Evolutionary conservation across 305 asterid species (phyloP).

Genomic region (Rubia balearica): DNA sequence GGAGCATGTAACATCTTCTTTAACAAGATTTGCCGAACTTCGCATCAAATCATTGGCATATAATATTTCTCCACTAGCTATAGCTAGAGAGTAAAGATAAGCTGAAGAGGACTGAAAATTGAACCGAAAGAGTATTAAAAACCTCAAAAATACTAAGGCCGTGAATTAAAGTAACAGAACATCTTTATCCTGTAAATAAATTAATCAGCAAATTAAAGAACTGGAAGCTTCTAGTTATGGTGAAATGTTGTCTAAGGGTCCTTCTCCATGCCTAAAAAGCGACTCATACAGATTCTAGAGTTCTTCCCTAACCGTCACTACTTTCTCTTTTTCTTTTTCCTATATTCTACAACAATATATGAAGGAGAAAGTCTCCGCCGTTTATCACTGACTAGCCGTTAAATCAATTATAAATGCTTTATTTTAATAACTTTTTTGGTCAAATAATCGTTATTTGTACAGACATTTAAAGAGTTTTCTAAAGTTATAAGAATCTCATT

Average conservation of each 20-base stretch:
- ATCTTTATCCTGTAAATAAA: neutral
- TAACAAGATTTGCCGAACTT: conserved; percentile 1
- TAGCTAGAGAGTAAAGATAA: neutral
- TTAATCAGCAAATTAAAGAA: neutral
- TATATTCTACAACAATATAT: too few relatives aligned
- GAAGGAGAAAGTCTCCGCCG: too few relatives aligned
- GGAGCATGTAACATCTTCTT: too few relatives aligned
- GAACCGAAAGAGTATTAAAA: neutral
- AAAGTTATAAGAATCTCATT: too few relatives aligned
- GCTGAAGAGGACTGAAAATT: neutral
- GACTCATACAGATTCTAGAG: neutral
- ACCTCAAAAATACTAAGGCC: neutral
- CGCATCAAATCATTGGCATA: neutral
- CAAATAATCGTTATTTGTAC: too few relatives aligned
- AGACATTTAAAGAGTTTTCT: too few relatives aligned
- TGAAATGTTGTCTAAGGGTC: neutral
- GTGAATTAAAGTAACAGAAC: neutral
- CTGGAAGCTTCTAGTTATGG: conserved; percentile 7
- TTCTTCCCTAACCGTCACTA: conserved; percentile 8
- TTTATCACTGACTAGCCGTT: too few relatives aligned
- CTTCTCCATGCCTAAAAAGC: conserved; percentile 3
- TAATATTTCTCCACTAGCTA: neutral
- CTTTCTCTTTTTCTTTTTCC: neutral
- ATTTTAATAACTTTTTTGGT: too few relatives aligned
- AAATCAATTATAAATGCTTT: too few relatives aligned